Conservation (phyloP, 139 green algal species). For the Asterochloris sp. region DNA sequence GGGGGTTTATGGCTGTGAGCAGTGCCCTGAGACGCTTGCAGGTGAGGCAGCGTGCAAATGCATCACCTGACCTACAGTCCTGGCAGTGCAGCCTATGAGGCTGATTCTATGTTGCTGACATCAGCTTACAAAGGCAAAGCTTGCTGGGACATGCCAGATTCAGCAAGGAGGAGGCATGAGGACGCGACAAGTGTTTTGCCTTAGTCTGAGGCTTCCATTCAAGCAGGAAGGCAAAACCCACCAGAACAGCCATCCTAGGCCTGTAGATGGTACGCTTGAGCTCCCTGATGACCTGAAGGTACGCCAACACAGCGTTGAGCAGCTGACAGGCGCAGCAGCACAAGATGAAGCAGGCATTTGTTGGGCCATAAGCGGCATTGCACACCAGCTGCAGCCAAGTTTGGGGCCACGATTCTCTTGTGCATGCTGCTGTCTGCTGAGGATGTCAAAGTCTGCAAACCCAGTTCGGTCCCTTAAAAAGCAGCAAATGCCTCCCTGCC, state of each 20-base stretch:
- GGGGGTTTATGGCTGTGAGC: neutral
- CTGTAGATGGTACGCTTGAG: conserved; percentile 77
- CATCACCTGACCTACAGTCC: neutral
- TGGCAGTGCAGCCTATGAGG: too few species aligned
- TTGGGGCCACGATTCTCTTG: neutral
- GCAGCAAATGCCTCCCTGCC: too few species aligned
- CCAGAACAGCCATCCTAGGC: conserved; percentile 84
- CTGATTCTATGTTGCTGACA: too few species aligned
- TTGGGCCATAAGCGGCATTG: too few species aligned
- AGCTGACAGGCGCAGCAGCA: neutral
- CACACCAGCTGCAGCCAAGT: neutral
- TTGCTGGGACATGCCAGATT: too few species aligned
- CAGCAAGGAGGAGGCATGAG: too few species aligned
- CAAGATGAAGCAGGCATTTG: neutral
- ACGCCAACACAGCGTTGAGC: neutral
- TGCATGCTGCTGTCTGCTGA: neutral
- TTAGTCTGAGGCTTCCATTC: neutral
- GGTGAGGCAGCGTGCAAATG: neutral
- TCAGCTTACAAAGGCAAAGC: too few species aligned
- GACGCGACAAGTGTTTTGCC: neutral
- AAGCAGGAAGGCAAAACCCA: conserved; percentile 22
- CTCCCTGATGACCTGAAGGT: conserved; percentile 80
- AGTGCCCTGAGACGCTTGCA: neutral
- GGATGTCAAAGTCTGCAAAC: neutral
- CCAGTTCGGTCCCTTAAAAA: too few species aligned